Percentiles rank a stretch among this genome's conserved stretches.
Conservation (phyloP, 2,329 filamentous ascomycete species). For the Penicillium janthinellum region DNA sequence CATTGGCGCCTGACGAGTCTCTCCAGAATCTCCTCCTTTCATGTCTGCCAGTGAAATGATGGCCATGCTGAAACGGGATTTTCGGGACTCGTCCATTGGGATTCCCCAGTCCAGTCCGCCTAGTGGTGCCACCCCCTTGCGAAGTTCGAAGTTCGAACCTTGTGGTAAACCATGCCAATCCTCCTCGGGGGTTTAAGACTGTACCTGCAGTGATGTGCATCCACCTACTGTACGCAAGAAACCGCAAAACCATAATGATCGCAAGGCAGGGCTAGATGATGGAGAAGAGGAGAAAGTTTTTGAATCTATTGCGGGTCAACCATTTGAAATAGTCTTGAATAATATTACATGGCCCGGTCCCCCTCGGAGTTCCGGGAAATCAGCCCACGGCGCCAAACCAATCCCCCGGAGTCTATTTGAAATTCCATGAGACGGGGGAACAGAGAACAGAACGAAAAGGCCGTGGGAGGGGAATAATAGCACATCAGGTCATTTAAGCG, state of each 20-base stretch:
- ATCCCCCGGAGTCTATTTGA: conserved; percentile 25
- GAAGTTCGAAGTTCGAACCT: neutral
- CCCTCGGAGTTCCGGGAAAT: conserved; percentile 25
- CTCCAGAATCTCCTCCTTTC: neutral
- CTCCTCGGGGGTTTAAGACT: neutral
- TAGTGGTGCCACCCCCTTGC: neutral
- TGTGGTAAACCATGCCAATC: neutral
- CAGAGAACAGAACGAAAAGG: conserved; percentile 23
- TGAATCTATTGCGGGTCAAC: conserved; percentile 40
- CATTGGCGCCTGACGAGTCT: conserved; percentile 25
- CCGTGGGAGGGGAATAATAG: conserved; percentile 20
- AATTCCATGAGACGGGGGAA: conserved; percentile 21
- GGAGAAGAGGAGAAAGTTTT: conserved; percentile 23
- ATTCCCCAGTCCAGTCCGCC: neutral
- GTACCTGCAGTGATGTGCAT: conserved; percentile 22
- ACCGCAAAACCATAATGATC: conserved; percentile 13
- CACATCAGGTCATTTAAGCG: conserved; percentile 35
- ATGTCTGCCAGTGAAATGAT: neutral
- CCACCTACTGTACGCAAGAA: conserved; percentile 25
- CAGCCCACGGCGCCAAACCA: conserved; percentile 29
- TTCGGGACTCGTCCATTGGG: neutral
- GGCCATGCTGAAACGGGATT: conserved; percentile 2
- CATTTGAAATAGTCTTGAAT: conserved; percentile 33
- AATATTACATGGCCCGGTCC: conserved; percentile 43
- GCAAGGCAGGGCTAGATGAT: neutral